Evolutionary conservation across 352 stramenopile genomes (phyloP), one percentile per base, ranked within the genome.

Genomic region (Globisporangium orthogonon): DNA sequence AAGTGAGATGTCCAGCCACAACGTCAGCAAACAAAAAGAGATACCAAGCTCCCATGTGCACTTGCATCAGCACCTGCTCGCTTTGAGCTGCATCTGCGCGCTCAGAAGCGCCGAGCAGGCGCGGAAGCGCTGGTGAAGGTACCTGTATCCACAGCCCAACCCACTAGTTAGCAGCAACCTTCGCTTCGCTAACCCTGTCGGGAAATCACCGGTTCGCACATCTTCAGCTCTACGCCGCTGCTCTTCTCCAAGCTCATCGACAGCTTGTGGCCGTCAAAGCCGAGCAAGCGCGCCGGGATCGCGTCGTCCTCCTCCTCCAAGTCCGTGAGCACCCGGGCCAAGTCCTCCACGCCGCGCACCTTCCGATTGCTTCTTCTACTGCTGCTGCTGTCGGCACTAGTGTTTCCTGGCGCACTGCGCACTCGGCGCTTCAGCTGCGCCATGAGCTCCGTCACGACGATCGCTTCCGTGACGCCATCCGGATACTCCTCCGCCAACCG

Each of bases 391-490:
- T 10, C 4, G n/a, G 18, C 28, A 11, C 4, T 33, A 28, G 54
- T 62, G 55, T 63, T 60, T 29, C 15, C 18, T 31, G 18, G 2
- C 0, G 45, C 48, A 33, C 47, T 50, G 39, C 54, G 40, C 43
- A 74, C 62, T 10, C 65, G 71, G 35, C 74, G 65, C 33, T 83
- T 50, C 0, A 89, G 52, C 37, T 71, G 61, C 51, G 66, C 62
- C 50, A 74, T 66, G 40, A 91, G 47, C 56, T 91, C 82, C 4
- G 77, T 89, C 18, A 88, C 41, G 18, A 87, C 61, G 11, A 89
- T 62, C 1, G 75, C 76, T 44, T 87, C 71, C 0, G 82, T 89
- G 5, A 91, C 52, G 17, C 82, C 82, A 60, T 86, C 76, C 1
- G 82, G 82, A 58, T 89, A 89, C 53, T 78, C 75, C 52, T 82